These are phyloP conservation scores for Chalciporus chontae DNA, from an alignment of 768 basidiomycete genomes.

Conservation along the genomic window DNA sequence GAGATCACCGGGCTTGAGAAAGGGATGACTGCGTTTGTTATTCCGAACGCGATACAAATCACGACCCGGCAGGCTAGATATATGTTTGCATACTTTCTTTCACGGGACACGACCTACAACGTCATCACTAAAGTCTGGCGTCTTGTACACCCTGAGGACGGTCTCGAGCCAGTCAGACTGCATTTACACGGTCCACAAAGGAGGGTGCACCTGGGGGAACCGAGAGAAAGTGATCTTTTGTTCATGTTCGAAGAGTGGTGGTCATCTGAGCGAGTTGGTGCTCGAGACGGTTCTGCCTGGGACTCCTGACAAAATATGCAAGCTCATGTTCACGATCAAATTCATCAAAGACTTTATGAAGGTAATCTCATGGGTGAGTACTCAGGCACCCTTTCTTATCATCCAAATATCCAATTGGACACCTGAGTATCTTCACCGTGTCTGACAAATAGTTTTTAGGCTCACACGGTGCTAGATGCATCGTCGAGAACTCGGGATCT, in stretches of 20 bases:
- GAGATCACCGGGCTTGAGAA: slow-evolving; percentile 88
- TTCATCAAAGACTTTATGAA: slow-evolving; percentile 94
- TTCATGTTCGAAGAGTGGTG: slow-evolving; percentile 63
- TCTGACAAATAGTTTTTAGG: too few species aligned
- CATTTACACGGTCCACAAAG: slow-evolving; percentile 10
- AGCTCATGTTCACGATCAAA: slow-evolving; percentile 91
- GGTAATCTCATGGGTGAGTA: slow-evolving; percentile 76
- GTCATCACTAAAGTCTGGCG: slow-evolving; percentile 97
- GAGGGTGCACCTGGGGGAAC: slow-evolving; percentile 8
- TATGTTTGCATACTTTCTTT: slow-evolving; percentile 94
- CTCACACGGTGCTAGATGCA: too few species aligned
- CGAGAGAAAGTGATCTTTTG: slow-evolving; percentile 66
- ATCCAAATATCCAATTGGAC: too few species aligned
- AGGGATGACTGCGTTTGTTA: slow-evolving; percentile 96
- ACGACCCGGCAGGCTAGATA: slow-evolving; percentile 82
- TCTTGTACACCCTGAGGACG: slow-evolving; percentile 70
- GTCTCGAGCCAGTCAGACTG: slow-evolving; percentile 26
- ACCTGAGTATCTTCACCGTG: too few species aligned
- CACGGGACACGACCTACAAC: slow-evolving; percentile 93
- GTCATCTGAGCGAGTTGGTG: slow-evolving; percentile 70
- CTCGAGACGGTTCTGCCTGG: slow-evolving; percentile 82
- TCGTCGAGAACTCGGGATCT: too few species aligned
- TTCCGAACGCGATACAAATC: slow-evolving; percentile 93
- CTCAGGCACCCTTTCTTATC: too few species aligned
- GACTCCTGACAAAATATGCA: slow-evolving; percentile 93